Percentiles rank a stretch among this genome's conserved stretches.
Evolutionary conservation across 805 yeast genomes (phyloP).

Genomic region (Kodamaea neixiangensis): DNA sequence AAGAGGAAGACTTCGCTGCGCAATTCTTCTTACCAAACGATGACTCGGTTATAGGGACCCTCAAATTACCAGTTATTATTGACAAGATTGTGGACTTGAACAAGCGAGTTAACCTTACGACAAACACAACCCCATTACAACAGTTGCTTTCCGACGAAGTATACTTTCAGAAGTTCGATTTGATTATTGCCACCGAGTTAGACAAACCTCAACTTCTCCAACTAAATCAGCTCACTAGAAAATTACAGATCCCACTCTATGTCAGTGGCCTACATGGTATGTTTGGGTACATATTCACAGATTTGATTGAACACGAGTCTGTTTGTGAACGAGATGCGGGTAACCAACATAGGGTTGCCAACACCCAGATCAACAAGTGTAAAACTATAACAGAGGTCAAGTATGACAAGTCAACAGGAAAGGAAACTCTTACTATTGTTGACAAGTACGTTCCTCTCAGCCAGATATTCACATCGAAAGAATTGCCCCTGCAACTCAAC

Average conservation of each 20-base stretch:
- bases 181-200: conserved; percentile 77
- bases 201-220: conserved; percentile 37
- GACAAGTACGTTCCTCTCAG: conserved; percentile 40
- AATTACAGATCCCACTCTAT: conserved; percentile 63
- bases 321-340: conserved; percentile 53
- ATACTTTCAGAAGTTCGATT: conserved; percentile 58
- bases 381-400: conserved; percentile 35
- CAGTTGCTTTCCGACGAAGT: conserved; percentile 18
- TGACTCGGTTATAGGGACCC: conserved; percentile 54
- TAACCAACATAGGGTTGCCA: conserved; percentile 37
- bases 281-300: conserved; percentile 80
- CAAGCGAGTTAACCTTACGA: conserved; percentile 66
- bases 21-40: conserved; percentile 70
- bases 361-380: conserved; percentile 53
- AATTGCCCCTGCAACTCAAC: conserved; percentile 43
- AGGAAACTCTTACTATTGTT: conserved; percentile 42
- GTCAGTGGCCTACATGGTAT: conserved; percentile 73
- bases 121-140: conserved; percentile 35
- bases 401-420: conserved; percentile 37
- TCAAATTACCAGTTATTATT: conserved; percentile 55
- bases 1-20: conserved; percentile 64
- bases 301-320: conserved; percentile 65
- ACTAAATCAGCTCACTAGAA: conserved; percentile 60
- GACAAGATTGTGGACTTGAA: conserved; percentile 70
- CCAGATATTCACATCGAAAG: conserved; percentile 34